Evolutionary conservation across 2,329 filamentous ascomycete genomes (phyloP).

Genomic region (Trichoderma sp.): DNA sequence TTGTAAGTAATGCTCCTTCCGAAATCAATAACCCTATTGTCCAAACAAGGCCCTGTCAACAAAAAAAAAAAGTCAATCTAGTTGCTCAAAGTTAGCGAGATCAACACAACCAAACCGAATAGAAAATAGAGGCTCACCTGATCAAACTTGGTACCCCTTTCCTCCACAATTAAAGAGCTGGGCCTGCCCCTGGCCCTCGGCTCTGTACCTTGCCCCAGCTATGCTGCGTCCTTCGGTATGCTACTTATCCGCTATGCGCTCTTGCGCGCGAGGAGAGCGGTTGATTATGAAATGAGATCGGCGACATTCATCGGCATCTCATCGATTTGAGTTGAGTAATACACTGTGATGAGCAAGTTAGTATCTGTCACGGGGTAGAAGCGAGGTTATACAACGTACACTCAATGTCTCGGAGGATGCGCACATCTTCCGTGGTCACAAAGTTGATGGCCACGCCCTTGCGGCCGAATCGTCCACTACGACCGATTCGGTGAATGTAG

Average conservation of each 20-base stretch:
- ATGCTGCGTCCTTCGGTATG: not conserved
- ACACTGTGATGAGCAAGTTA: slow-evolving; percentile 53
- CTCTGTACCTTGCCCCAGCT: not conserved
- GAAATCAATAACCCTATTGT: not conserved
- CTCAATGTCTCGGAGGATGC: slow-evolving; percentile 96
- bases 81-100: not conserved
- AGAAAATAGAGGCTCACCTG: slow-evolving; percentile 19
- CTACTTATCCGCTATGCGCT: not conserved
- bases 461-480: slow-evolving; percentile 90
- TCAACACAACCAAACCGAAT: not conserved
- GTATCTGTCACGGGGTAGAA: not conserved
- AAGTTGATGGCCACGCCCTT: slow-evolving; percentile 99
- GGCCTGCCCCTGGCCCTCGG: slow-evolving; percentile 13
- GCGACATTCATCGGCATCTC: slow-evolving; percentile 98
- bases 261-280: not conserved
- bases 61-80: slow-evolving; percentile 7
- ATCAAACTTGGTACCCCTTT: slow-evolving; percentile 21
- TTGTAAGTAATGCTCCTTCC: no score
- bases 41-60: not conserved
- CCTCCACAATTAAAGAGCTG: slow-evolving; percentile 21
- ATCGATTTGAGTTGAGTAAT: slow-evolving; percentile 95
- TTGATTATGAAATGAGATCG: slow-evolving; percentile 53
- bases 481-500: slow-evolving; percentile 97
- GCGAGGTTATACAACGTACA: slow-evolving; percentile 52
- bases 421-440: slow-evolving; percentile 95